A percentile compares a stretch with the other conserved stretches of the same genome.
Evolutionary conservation across 2,329 filamentous ascomycete genomes (phyloP).

Genomic region (Alternaria alternata): DNA sequence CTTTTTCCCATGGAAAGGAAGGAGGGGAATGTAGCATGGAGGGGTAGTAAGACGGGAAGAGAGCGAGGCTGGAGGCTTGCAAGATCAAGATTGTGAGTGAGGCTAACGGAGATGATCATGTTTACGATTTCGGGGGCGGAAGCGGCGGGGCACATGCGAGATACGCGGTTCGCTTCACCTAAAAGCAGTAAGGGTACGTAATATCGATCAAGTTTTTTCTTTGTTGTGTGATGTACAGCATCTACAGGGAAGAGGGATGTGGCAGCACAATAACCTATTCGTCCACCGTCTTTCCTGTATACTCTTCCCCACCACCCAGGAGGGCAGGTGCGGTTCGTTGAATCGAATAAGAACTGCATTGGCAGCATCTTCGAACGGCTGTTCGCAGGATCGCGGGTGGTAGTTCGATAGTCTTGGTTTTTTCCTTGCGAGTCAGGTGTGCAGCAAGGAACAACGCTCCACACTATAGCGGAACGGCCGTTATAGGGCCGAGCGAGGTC

Average conservation of each 20-base stretch:
- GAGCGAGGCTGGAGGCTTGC: background rate
- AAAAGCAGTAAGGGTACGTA: background rate
- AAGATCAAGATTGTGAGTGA: background rate
- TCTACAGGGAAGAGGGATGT: background rate
- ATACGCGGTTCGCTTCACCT: conserved; percentile 1
- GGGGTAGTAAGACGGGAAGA: background rate
- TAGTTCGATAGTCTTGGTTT: background rate
- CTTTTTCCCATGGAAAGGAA: background rate
- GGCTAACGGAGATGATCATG: background rate
- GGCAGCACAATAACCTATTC: background rate
- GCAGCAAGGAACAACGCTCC: conserved; percentile 1
- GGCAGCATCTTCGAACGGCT: conserved; percentile 12
- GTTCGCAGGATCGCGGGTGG: conserved; percentile 16
- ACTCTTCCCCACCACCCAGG: background rate
- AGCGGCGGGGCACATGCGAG: background rate
- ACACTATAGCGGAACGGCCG: conserved; percentile 6
- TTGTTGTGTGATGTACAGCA: background rate
- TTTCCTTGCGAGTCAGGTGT: conserved; percentile 3
- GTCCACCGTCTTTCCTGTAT: conserved; percentile 10
- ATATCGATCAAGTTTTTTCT: background rate
- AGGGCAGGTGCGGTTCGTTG: background rate
- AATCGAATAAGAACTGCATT: conserved; percentile 2
- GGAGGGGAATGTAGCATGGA: background rate
- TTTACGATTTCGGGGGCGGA: background rate
- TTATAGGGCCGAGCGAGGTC: conserved; percentile 5